These are phyloP conservation scores for Pseudonectria foliicola DNA, from an alignment of 2,329 filamentous ascomycete species.

Conservation along the genomic window DNA sequence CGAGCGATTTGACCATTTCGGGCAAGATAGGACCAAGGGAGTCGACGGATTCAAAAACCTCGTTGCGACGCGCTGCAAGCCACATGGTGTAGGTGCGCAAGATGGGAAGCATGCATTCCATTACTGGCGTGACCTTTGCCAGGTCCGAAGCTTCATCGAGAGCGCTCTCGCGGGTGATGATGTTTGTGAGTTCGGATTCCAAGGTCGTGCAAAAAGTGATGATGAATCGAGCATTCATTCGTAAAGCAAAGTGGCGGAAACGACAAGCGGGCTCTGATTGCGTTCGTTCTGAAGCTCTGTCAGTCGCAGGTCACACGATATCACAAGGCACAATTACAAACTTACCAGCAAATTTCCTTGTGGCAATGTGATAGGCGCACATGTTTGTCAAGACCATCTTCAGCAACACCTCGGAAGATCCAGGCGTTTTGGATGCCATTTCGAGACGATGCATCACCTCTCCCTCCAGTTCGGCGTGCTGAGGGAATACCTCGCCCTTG, in stretches of 20 bases:
- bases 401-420: conserved; percentile 57
- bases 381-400: conserved; percentile 85
- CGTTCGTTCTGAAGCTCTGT: conserved; percentile 31
- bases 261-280: conserved; percentile 38
- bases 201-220: conserved; percentile 64
- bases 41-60: conserved; percentile 39
- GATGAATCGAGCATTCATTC: conserved; percentile 73
- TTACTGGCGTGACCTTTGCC: conserved; percentile 27
- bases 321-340: background rate
- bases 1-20: conserved; percentile 40
- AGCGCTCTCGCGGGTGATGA: conserved; percentile 17
- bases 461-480: conserved; percentile 74
- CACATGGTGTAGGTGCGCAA: conserved; percentile 48
- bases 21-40: conserved; percentile 39
- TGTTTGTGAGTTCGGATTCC: conserved; percentile 59
- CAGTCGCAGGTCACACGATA: background rate
- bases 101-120: conserved; percentile 42
- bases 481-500: conserved; percentile 65
- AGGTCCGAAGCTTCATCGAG: conserved; percentile 16
- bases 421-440: conserved; percentile 62
- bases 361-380: conserved; percentile 68
- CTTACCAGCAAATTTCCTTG: conserved; percentile 27
- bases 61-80: conserved; percentile 40
- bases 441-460: conserved; percentile 76
- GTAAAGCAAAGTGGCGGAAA: conserved; percentile 59